These are phyloP conservation scores for Ceratopteris richardii DNA, from an alignment of 75 land plant species.

Conservation along the genomic window DNA sequence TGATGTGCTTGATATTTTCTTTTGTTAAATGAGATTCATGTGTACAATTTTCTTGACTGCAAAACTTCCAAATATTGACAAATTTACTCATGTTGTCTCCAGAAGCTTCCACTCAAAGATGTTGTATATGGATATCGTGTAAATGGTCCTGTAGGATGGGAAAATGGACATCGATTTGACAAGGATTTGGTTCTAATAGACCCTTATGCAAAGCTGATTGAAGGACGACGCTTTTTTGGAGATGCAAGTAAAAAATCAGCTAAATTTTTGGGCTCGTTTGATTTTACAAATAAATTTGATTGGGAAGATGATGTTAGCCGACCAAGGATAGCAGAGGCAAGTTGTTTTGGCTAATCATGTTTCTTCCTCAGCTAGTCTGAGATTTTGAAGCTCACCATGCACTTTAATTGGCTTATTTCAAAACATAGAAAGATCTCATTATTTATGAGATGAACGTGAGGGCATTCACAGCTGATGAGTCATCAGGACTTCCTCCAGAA, in stretches of 20 bases:
- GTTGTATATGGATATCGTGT: constrained; percentile 90
- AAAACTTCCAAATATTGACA: constrained; percentile 2
- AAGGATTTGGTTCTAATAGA: constrained; percentile 53
- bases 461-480: constrained; percentile 82
- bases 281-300: constrained; percentile 62
- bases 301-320: constrained; percentile 68
- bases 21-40: no score
- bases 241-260: constrained; percentile 49
- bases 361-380: no score
- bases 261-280: constrained; percentile 69
- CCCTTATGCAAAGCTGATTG: constrained; percentile 92
- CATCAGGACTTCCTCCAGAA: constrained; percentile 58
- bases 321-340: constrained; percentile 82
- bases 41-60: no score
- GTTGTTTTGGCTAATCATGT: background rate
- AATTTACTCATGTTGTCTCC: background rate
- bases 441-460: constrained; percentile 99
- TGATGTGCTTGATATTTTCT: no score
- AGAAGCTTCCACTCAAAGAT: constrained; percentile 67
- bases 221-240: constrained; percentile 79
- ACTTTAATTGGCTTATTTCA: background rate
- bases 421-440: constrained; percentile 75
- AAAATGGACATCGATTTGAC: constrained; percentile 87
- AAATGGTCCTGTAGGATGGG: constrained; percentile 80
- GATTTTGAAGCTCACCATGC: background rate